Evolutionary conservation across 257 asterid genomes (phyloP), one percentile per base, ranked within the genome.

Genomic region (Nicotiana undulata): DNA sequence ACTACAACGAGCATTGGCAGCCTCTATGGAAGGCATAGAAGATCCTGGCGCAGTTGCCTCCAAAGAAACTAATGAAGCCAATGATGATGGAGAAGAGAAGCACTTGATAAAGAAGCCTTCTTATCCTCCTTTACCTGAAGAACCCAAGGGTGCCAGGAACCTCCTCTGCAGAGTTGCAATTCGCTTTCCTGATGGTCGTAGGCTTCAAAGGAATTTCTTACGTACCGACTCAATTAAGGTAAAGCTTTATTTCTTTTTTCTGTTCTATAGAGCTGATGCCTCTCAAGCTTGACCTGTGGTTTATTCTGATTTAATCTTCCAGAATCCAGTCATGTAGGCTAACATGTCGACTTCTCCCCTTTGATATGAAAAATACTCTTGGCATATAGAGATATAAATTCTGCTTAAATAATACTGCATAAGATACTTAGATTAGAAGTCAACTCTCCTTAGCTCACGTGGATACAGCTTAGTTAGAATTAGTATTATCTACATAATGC

Each of bases 181-280:
- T 53, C 98, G 99, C 83, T 96, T 96, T 37, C 99, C 99, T 76
- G 95, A 91, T 88, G 99, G 99, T 37, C 98, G 91, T 81, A 92
- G 99, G 84, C 88, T 92, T 82, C 98, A 90, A 82, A 91, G 99
- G 83, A 96, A 89, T 88, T 96, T 96, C 85, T 90, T 89, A 52
- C 95, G 92, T 78, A 67, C 89, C 3, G 99, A 96, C 85, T 93
- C 98, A n/a, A 82, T 92, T 86, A 93, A 93, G 99, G 99, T 91
- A 82, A 46, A 61, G 70, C 46, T 59, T 75, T 66, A 60, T 44
- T 22, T 49, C 46, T 9, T 59, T 58, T 22, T 4, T 18, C 12
- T 37, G 32, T 68, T 68, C 44, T n/a, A 18, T 68, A 46, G 77
- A 46, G 22, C 13, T 74, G 61, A 24, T 49, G 40, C 61, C 37